Base-by-base conservation (phyloP, 106 monocot genomes). In the Iris macrosiphon region DNA sequence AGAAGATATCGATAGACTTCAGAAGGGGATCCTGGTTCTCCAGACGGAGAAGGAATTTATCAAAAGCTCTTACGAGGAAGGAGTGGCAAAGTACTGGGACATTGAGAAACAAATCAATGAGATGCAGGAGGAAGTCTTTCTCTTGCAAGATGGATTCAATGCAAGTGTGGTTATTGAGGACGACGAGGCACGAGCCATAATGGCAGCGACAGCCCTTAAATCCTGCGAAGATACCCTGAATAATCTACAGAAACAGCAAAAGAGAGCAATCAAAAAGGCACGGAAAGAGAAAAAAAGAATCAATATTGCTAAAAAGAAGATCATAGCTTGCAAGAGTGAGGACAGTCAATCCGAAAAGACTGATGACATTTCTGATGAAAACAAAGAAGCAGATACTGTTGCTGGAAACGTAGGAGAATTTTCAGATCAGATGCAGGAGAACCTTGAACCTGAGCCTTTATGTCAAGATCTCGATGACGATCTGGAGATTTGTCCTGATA, bases 31-130 rank as follows among this genome's bases (percentile, higher is more conserved):
- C 25, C 43, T 84, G 12, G 70, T 75, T 28, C 77, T 84, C 17
- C 83, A 84, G 25, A 79, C 83, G 14, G 78, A 79, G 67, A 84
- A 84, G 66, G 78, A 84, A 57, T 84, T 67, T 26, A 60, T 84
- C 34, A 84, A 75, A 64, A 79, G 79, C 50, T 71, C 83, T 12
- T 84, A 79, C 29, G 74, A 84, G 49, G 79, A 42, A 31, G 75
- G 74, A 23, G 40, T 74, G 0, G 59, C 62, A 5, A 84, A 75
- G 49, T 79, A 66, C 20, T 71, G 74, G 83, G 75, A 71, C 0
- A 59, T 84, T 43, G 83, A 84, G 59, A 67, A 64, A 40, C 40
- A 72, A 40, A 73, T 84, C 39, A 66, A 19, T 25, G 78, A 79
- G 12, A 52, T 84, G 75, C 75, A 75, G 61, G 83, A 79, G 30